Evolutionary conservation across 345 rosid species (phyloP).

Genomic region (Ailanthus altissimus): DNA sequence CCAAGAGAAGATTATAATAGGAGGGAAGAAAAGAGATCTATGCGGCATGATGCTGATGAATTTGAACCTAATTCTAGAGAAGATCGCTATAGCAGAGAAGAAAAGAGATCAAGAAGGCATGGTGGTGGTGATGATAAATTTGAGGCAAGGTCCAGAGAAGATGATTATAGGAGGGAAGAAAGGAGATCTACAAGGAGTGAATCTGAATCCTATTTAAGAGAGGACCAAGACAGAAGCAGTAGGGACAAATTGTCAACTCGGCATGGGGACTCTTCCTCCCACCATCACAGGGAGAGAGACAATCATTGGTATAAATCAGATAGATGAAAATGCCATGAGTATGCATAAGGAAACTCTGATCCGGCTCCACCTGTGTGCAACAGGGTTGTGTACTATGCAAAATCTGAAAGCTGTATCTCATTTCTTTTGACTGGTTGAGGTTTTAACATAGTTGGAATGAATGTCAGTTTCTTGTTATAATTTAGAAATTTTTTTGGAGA

Average conservation of each 20-base stretch:
- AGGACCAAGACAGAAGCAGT: conserved; percentile 33
- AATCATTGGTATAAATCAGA: conserved; percentile 28
- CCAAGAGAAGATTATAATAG: conserved; percentile 41
- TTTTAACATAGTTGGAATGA: neutral
- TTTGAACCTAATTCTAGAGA: conserved; percentile 29
- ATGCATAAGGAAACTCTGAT: neutral
- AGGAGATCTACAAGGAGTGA: conserved; percentile 41
- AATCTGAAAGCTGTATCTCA: neutral
- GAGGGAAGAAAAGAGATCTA: conserved; percentile 37
- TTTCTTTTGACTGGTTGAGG: neutral
- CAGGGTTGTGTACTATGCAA: neutral
- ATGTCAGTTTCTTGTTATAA: neutral
- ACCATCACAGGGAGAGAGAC: conserved; percentile 30
- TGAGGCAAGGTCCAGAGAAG: conserved; percentile 34
- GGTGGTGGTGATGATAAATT: conserved; percentile 18
- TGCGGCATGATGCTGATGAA: conserved; percentile 18
- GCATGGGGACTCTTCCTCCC: conserved; percentile 36
- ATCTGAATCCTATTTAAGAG: conserved; percentile 35
- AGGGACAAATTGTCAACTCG: conserved; percentile 16
- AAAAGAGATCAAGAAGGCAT: conserved; percentile 39
- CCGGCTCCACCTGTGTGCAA: neutral
- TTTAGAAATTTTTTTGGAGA: neutral
- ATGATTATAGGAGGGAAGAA: conserved; percentile 29
- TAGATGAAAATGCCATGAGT: conserved; percentile 18
- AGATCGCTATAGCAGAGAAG: conserved; percentile 30